These are phyloP conservation scores for Cajanus cajan DNA, from an alignment of 306 rosid genomes.

Conservation along the genomic window DNA sequence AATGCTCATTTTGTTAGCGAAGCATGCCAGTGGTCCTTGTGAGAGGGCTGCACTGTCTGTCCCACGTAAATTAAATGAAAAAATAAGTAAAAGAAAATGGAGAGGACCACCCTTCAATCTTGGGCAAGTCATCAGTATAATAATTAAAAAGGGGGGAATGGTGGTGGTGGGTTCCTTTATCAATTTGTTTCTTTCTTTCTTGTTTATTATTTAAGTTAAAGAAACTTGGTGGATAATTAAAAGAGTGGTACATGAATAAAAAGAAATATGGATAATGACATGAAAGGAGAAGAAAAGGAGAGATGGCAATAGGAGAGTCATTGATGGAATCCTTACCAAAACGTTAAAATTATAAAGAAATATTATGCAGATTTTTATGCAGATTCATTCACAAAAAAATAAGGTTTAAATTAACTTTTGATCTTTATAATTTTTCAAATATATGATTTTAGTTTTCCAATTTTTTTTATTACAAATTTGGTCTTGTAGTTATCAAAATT, in stretches of 20 bases:
- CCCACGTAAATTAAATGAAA: conserved; percentile 18
- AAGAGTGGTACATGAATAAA: conserved; percentile 36
- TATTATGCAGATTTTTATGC: neutral
- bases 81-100: conserved; percentile 31
- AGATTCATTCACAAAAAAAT: too few species aligned
- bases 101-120: conserved; percentile 54
- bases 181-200: conserved; percentile 37
- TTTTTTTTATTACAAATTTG: too few species aligned
- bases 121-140: conserved; percentile 40
- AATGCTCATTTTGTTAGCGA: conserved; percentile 14
- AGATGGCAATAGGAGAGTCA: neutral
- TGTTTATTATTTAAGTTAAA: neutral
- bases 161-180: conserved; percentile 41
- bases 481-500: too few species aligned
- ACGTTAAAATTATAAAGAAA: neutral
- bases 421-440: too few species aligned
- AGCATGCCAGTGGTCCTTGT: conserved; percentile 46
- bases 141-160: conserved; percentile 22
- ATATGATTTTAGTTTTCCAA: too few species aligned
- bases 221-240: conserved; percentile 32
- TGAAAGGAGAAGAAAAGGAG: conserved; percentile 5
- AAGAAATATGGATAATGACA: conserved; percentile 34
- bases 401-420: too few species aligned
- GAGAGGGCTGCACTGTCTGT: conserved; percentile 23
- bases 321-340: neutral